Base-by-base conservation (phyloP, 2,329 filamentous ascomycete genomes). In the Neofusicoccum kwambonambiense region DNA sequence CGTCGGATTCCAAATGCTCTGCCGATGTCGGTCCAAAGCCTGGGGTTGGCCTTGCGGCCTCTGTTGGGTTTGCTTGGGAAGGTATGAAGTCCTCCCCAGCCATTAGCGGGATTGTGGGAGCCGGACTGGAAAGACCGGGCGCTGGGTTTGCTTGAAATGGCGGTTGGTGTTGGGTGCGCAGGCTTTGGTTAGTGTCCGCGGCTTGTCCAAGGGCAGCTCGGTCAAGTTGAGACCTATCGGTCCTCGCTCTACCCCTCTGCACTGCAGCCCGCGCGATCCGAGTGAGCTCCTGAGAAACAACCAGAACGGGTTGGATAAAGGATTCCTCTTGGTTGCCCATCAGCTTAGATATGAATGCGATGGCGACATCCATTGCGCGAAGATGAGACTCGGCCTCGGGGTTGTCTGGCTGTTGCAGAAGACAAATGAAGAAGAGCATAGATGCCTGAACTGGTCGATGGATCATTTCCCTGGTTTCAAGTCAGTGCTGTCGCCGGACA, bases 381-480 rank as follows among this genome's bases (percentile, higher is more conserved):
- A 60, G n/a, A 19, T 60, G 56, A 2, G n/a, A 9, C 0, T 37
- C 42, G 1, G 17, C 41, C 2, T 45, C n/a, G 2, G 41, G 11
- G 9, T 60, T 15, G 17, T 27, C 31, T 8, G 56, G 56, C 1
- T 27, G 41, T 8, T 45, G 56, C n/a, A 60, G 27, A 6, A 60
- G 42, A 37, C 56, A 60, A 6, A 60, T 35, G 56, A 60, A 60
- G 27, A 60, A 44, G 3, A 60, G 42, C 56, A 60, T 45, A n/a
- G 47, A 34, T 1, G 56, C 56, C 13, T 60, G 56, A 15, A 45
- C 41, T 12, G 56, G 56, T 3, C 15, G 31, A n/a, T 60, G 56
- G 3, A 27, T 35, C 22, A 15, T 7, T 6, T 60, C 56, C 56
- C 56, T 57, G 15, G 1, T 12, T 13, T 15, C 0, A 3, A 4